Evolutionary conservation across 2,329 filamentous ascomycete genomes (phyloP).

Genomic region (Pleomassaria siparia): DNA sequence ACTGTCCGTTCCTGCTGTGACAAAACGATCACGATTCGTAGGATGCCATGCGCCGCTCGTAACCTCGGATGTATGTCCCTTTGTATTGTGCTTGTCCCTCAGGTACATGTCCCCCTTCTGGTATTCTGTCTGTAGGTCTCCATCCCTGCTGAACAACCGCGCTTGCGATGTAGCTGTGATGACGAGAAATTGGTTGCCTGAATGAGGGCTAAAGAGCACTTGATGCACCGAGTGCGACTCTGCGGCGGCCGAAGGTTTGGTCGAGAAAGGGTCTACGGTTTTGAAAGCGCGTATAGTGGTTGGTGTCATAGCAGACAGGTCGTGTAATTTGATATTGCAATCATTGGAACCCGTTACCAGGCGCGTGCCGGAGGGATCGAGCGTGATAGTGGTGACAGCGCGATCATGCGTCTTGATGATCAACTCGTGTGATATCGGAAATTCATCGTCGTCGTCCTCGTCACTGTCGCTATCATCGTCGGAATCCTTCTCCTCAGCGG

Average conservation of each 20-base stretch:
- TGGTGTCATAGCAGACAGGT: conserved; percentile 93
- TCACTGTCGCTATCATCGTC: conserved; percentile 60
- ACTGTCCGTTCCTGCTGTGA: conserved; percentile 92
- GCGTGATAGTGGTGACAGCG: conserved; percentile 77
- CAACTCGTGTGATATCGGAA: conserved; percentile 89
- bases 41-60: conserved; percentile 91
- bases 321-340: conserved; percentile 88
- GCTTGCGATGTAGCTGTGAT: conserved; percentile 88
- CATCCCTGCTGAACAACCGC: conserved; percentile 85
- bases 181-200: conserved; percentile 79
- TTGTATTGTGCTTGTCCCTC: conserved; percentile 95
- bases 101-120: conserved; percentile 99
- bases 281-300: conserved; percentile 94
- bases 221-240: conserved; percentile 90
- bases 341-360: conserved; percentile 90
- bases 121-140: conserved; percentile 81
- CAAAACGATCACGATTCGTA: conserved; percentile 77
- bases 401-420: conserved; percentile 89
- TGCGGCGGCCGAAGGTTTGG: conserved; percentile 68
- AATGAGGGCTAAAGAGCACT: conserved; percentile 80
- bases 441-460: conserved; percentile 75
- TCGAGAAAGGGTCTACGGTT: conserved; percentile 80
- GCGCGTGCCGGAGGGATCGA: conserved; percentile 82
- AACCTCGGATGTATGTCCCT: conserved; percentile 91
- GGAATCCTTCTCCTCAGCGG: conserved; percentile 39